Base-by-base conservation (phyloP, 108 stramenopile genomes). In the Cyclotella atomus region DNA sequence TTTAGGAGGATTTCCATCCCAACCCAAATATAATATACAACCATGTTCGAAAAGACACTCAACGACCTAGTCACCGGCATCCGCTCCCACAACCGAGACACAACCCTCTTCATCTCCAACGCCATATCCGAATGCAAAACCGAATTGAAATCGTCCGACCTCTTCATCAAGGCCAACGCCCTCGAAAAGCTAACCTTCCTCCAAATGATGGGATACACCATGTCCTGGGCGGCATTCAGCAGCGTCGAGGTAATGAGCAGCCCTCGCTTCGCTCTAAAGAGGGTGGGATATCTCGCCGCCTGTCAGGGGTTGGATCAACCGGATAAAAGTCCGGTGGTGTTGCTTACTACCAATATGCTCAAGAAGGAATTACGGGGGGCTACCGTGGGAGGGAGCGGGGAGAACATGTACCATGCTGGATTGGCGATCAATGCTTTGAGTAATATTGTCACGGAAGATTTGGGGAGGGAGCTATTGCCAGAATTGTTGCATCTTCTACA, bases 171-270 rank as follows among this genome's bases (percentile, higher is more conserved):
- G 71, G 84, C 89, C 33, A 95, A 97, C 62, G 99, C 98, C 16
- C 81, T 99, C 10, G 94, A 96, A 65, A 99, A 99, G 74, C 73
- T 99, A 24, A 99, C 98, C 35, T 95, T 98, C 71, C 86, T 99
- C 55, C 97, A 98, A 75, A 97, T 97, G 97, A 92, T 97, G 85
- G 99, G 99, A 14, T 98, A 98, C 76, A 90, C 94, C 77, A 95
- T 99, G 90, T 85, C 77, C 45, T 99, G 97, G 96, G 98, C 99
- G 9, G 84, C 91, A 36, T 99, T 99, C 74, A 82, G 89, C 36
- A 84, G 97, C 38, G 91, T 97, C 25, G 98, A 99, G 72, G 95
- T 97, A 52, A 97, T 99, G 98, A 87, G 86, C 75, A 73, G 64
- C 16, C 88, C 95, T 0, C 90, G 98, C 15, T 99, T 99, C 82